Evolutionary conservation across 75 land plant genomes (phyloP).

Genomic region (Cunninghamia lanceolata): DNA sequence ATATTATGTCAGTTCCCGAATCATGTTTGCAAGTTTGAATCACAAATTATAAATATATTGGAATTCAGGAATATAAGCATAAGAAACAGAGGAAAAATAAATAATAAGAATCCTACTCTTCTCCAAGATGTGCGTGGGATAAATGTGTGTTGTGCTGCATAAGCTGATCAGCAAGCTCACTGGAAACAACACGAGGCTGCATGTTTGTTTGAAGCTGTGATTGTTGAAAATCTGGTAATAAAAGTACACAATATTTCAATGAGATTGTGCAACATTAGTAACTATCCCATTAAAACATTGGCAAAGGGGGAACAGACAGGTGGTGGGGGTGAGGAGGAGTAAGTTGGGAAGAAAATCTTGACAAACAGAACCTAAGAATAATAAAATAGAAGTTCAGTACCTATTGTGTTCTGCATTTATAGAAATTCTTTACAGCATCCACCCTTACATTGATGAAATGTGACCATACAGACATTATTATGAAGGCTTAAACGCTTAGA

Average conservation of each 20-base stretch:
- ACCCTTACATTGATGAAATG: not conserved
- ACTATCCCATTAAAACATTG: not conserved
- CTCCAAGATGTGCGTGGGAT: not conserved
- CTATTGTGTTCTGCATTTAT: not conserved
- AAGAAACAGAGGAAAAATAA: not conserved
- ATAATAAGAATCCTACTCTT: not conserved
- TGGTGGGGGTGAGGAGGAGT: not conserved
- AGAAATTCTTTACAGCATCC: not conserved
- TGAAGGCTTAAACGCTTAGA: not conserved
- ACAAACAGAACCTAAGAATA: not conserved
- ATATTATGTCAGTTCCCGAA: not conserved
- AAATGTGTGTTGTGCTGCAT: not conserved
- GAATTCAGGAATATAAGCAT: not conserved
- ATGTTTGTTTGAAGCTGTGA: not conserved
- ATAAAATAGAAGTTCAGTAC: not conserved
- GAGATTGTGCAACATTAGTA: not conserved
- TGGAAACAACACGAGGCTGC: constrained; percentile 7
- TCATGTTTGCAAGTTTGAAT: not conserved
- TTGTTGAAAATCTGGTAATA: constrained; percentile 1
- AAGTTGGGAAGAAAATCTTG: not conserved
- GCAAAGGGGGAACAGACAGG: not conserved
- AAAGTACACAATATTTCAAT: constrained; percentile 4
- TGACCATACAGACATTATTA: not conserved
- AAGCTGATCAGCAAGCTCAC: not conserved
- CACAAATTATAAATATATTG: not conserved